A percentile compares a stretch with the other conserved stretches of the same genome.
phyloP scores from a whole-genome alignment of 139 green algal species.

The Tetradesmus obliquus region DNA sequence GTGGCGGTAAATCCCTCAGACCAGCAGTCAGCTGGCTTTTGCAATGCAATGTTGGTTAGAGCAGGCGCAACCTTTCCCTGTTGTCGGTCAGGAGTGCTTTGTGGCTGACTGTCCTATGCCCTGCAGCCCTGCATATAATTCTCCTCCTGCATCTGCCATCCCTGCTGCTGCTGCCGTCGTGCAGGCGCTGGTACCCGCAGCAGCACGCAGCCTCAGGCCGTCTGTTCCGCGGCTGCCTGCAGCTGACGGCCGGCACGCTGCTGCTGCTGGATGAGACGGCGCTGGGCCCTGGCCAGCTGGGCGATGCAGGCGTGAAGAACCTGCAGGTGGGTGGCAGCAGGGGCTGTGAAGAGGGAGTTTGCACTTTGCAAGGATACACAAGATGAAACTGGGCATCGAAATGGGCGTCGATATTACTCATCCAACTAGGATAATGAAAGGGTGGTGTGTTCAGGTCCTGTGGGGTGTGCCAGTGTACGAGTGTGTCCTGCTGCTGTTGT shows the following conservation, averaged over 20 bases:
- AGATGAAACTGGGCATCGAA: background rate
- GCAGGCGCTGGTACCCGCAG: slow-evolving; percentile 40
- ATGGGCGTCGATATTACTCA: too few relatives aligned
- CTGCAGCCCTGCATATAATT: too few relatives aligned
- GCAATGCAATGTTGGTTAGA: too few relatives aligned
- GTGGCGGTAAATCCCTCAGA: too few relatives aligned
- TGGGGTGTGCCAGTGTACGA: background rate
- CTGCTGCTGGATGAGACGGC: slow-evolving; percentile 82
- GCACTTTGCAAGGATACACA: background rate
- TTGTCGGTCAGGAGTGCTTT: too few relatives aligned
- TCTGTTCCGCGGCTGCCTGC: slow-evolving; percentile 55
- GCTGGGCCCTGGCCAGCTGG: slow-evolving; percentile 69
- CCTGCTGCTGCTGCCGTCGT: background rate
- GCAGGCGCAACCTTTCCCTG: too few relatives aligned
- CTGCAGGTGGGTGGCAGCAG: slow-evolving; percentile 33
- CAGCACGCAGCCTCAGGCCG: slow-evolving; percentile 25
- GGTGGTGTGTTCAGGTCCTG: background rate
- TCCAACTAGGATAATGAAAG: background rate
- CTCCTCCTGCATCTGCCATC: background rate
- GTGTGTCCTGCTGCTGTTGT: background rate
- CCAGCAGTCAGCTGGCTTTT: too few relatives aligned
- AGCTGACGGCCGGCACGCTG: slow-evolving; percentile 69
- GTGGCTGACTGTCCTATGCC: too few relatives aligned
- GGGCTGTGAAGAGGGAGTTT: background rate
- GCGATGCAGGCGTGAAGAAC: slow-evolving; percentile 64